These are phyloP conservation scores for Penicillium griseofulvum DNA, from an alignment of 2,329 filamentous ascomycete species.

Conservation along the genomic window DNA sequence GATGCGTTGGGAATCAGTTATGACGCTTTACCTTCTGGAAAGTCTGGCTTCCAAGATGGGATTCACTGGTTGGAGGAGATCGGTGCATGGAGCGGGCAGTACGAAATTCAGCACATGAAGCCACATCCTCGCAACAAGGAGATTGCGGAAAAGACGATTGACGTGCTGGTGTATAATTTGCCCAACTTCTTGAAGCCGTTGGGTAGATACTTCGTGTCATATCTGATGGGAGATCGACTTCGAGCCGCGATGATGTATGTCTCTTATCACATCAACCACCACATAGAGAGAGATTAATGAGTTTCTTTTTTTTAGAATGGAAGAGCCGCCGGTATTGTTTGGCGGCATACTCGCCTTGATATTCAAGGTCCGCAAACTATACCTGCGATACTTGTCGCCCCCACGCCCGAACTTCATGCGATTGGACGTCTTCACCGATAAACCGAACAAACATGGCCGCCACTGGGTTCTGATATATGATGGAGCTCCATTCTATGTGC, in stretches of 20 bases:
- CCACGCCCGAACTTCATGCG: conserved; percentile 53
- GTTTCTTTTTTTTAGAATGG: conserved; percentile 27
- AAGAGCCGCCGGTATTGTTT: conserved; percentile 33
- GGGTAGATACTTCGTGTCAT: conserved; percentile 51
- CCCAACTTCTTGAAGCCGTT: conserved; percentile 45
- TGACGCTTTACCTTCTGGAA: conserved; percentile 40
- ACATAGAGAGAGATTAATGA: not conserved
- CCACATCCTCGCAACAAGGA: conserved; percentile 50
- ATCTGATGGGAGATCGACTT: conserved; percentile 62
- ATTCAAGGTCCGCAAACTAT: conserved; percentile 53
- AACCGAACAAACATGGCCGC: conserved; percentile 55
- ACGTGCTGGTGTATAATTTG: conserved; percentile 60
- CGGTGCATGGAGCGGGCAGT: conserved; percentile 50
- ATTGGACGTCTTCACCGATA: conserved; percentile 42
- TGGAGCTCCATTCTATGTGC: conserved; percentile 63
- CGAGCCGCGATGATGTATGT: conserved; percentile 63
- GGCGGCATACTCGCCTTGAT: conserved; percentile 43
- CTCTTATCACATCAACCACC: not conserved
- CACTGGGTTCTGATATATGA: conserved; percentile 54
- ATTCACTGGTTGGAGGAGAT: conserved; percentile 54
- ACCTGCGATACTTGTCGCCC: conserved; percentile 57
- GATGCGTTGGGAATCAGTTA: conserved; percentile 66
- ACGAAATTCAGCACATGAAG: conserved; percentile 61
- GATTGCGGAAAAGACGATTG: conserved; percentile 59
- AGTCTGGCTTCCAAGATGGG: conserved; percentile 47